Percentiles rank a stretch among this genome's conserved stretches.
These are phyloP conservation scores for Neurospora sp. DNA, from an alignment of 495 filamentous ascomycete genomes.

Conservation along the genomic window DNA sequence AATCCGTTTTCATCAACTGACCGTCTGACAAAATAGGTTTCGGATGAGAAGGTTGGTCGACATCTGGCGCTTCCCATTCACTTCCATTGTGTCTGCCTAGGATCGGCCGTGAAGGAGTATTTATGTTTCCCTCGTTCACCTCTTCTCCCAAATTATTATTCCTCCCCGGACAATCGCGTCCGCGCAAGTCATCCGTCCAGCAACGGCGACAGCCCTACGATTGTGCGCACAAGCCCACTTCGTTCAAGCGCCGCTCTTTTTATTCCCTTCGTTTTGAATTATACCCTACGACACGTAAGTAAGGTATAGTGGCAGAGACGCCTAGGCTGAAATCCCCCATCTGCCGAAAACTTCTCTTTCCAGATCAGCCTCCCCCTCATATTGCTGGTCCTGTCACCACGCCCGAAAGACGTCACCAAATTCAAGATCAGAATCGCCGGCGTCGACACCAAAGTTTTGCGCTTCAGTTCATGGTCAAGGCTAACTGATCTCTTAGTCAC, in stretches of 20 bases:
- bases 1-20: not conserved
- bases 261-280: not conserved
- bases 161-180: not conserved
- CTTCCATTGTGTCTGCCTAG: not conserved
- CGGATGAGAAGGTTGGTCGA: not conserved
- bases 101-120: not conserved
- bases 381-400: not conserved
- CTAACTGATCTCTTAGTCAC: not conserved
- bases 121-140: not conserved
- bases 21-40: not conserved
- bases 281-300: not conserved
- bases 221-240: not conserved
- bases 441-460: not conserved
- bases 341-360: not conserved
- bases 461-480: not conserved
- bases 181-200: not conserved
- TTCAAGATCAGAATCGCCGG: not conserved
- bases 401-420: not conserved
- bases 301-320: not conserved
- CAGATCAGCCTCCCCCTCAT: not conserved
- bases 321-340: not conserved
- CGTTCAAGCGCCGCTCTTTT: not conserved
- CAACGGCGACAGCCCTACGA: not conserved
- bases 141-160: not conserved
- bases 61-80: not conserved